phyloP scores from a whole-genome alignment of 345 rosid species.

The Pseudoturritis turrita region DNA sequence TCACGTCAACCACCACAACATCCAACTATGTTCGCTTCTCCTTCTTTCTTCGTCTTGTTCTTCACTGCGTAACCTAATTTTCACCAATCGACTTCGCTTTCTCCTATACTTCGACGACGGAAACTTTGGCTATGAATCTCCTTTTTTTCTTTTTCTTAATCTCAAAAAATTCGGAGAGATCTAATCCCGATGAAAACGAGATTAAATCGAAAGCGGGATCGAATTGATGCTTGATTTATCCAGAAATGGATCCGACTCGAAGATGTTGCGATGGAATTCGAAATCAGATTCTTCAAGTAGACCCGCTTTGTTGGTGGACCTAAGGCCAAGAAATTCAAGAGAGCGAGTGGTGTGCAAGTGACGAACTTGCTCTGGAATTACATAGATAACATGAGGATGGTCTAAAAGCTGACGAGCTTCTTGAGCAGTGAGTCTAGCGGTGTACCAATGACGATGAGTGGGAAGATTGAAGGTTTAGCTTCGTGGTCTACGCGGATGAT shows the following conservation, averaged over 20 bases:
- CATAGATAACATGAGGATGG: slow-evolving; percentile 54
- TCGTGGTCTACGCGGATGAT: slow-evolving; percentile 49
- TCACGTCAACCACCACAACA: slow-evolving; percentile 60
- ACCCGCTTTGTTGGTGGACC: slow-evolving; percentile 59
- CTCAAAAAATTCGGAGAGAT: slow-evolving; percentile 77
- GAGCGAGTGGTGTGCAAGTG: slow-evolving; percentile 82
- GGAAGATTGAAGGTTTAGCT: slow-evolving; percentile 83
- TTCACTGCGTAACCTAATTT: slow-evolving; percentile 61
- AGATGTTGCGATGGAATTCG: too few relatives aligned
- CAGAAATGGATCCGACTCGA: too few relatives aligned
- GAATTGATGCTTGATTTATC: slow-evolving; percentile 17
- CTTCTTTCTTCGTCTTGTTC: slow-evolving; percentile 52
- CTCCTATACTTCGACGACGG: slow-evolving; percentile 48
- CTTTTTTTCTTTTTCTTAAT: slow-evolving; percentile 39
- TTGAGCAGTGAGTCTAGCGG: slow-evolving; percentile 50
- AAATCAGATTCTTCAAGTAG: slow-evolving; percentile 77
- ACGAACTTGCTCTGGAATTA: slow-evolving; percentile 74
- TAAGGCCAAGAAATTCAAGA: slow-evolving; percentile 83
- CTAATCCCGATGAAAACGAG: slow-evolving; percentile 65
- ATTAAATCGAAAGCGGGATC: slow-evolving; percentile 78
- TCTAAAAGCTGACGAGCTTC: slow-evolving; percentile 42
- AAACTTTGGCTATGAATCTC: slow-evolving; percentile 59
- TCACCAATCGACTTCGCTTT: slow-evolving; percentile 59
- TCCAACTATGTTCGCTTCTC: slow-evolving; percentile 25
- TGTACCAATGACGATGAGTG: slow-evolving; percentile 85